These are phyloP conservation scores for Coemansia sp. DNA, from an alignment of 192 early-diverging fungal species.

Conservation along the genomic window DNA sequence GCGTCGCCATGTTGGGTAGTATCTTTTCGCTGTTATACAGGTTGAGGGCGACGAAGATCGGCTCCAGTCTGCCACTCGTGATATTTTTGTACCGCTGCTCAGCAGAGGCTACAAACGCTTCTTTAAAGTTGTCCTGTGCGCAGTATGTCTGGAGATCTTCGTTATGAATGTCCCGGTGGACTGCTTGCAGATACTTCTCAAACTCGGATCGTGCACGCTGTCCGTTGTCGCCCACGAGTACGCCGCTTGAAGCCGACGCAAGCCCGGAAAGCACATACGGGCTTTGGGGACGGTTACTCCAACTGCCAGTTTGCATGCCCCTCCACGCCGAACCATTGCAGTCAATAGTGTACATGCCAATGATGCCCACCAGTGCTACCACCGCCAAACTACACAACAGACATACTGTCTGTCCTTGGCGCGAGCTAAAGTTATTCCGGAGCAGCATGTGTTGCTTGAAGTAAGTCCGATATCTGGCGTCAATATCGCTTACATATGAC, in stretches of 20 bases:
- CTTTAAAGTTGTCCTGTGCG: slow-evolving; percentile 20
- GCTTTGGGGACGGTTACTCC: background rate
- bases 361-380: background rate
- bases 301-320: background rate
- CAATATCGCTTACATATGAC: background rate
- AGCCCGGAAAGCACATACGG: slow-evolving; percentile 1
- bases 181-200: slow-evolving; percentile 21
- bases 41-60: slow-evolving; percentile 42
- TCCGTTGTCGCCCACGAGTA: background rate
- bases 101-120: slow-evolving; percentile 15
- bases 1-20: slow-evolving; percentile 45
- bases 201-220: background rate
- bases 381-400: slow-evolving; percentile 3
- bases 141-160: slow-evolving; percentile 36
- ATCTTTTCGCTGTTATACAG: slow-evolving; percentile 49
- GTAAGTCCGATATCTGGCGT: too few species aligned
- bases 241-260: background rate
- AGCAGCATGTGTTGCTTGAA: background rate
- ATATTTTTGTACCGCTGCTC: slow-evolving; percentile 24
- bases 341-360: background rate
- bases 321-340: background rate
- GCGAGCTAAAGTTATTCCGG: background rate
- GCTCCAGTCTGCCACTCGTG: background rate
- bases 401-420: background rate
- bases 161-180: slow-evolving; percentile 21